Base-by-base conservation (phyloP, 768 basidiomycete species). In the Lentinus brumalis region DNA sequence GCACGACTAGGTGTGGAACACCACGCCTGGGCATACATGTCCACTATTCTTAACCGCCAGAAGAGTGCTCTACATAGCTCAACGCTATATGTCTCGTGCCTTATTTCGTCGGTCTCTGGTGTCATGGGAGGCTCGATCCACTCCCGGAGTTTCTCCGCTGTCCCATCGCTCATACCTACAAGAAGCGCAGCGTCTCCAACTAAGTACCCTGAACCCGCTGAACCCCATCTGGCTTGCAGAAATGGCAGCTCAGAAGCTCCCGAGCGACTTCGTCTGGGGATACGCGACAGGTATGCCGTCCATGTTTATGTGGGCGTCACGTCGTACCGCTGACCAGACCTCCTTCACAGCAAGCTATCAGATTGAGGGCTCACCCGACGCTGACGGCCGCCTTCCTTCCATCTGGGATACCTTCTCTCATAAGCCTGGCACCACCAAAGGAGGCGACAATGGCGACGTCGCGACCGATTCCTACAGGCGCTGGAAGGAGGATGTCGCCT, bases 181-280 rank as follows among this genome's bases (percentile, higher is more conserved):
- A 35, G 35, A 35, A 35, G 7, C 35, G 35, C 35, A 11, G 35
- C 3, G 35, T 11, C 35, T 6, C 35, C 11, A 11, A 6, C 35
- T 7, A 35, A 7, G 7, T 35, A 1, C 6, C 7, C 7, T 35
- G 11, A 35, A 35, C 11, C 35, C 42, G n/a, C 15, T 29, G 15
- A 39, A 41, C 18, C 26, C 14, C 30, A 46, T 35, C 57, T 14
- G 38, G 14, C 35, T 18, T 16, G 39, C 2, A 15, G 14, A 26
- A 38, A 63, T 63, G 61, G 4, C 60, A 5, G 41, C 35, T 8
- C 54, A 64, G 39, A 59, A 64, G 40, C 74, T 88, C 21, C 81
- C 86, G 14, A 77, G 77, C 53, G 82, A 84, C 65, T 87, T 89
- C 69, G 74, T 87, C 38, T 89, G 86, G 84, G 86, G 86, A 32